phyloP scores from a whole-genome alignment of 768 basidiomycete species.

The Phanerodontia chrysosporium region DNA sequence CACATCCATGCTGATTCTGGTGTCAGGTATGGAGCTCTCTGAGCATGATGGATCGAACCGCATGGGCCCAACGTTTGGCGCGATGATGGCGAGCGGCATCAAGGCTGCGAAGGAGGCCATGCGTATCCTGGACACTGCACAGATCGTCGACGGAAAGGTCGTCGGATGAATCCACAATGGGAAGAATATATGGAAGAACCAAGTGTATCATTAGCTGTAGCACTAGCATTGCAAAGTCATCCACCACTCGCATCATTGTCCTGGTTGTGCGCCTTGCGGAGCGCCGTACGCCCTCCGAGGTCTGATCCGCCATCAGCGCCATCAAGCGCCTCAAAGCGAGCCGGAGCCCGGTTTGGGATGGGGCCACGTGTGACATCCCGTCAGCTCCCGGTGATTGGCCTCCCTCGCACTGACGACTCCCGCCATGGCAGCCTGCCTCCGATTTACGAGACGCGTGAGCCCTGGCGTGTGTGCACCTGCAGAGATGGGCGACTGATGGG shows the following conservation, averaged over 20 bases:
- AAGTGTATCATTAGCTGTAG: not conserved
- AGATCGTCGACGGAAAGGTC: conserved; percentile 35
- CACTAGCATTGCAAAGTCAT: not conserved
- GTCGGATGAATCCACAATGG: conserved; percentile 17
- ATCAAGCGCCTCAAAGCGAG: not conserved
- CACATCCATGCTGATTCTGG: not conserved
- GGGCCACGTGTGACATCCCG: not conserved
- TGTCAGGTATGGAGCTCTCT: conserved; percentile 72
- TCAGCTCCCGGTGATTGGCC: not conserved
- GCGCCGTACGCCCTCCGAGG: too few relatives aligned
- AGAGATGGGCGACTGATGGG: not conserved
- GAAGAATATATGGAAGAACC: not conserved
- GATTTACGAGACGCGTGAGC: conserved; percentile 68
- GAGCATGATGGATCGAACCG: conserved; percentile 78
- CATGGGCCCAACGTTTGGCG: conserved; percentile 68
- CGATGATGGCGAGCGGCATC: conserved; percentile 75
- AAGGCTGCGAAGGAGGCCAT: conserved; percentile 36
- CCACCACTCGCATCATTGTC: too few relatives aligned
- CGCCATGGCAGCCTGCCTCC: conserved; percentile 62
- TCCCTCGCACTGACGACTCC: not conserved
- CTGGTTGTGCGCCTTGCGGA: too few relatives aligned
- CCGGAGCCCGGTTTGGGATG: not conserved
- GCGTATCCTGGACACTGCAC: conserved; percentile 28
- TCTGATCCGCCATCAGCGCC: not conserved
- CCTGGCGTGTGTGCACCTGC: too few relatives aligned